A percentile compares a stretch with the other conserved stretches of the same genome.
These are phyloP conservation scores for Insectozyma bohioensis DNA, from an alignment of 1,139 yeast genomes.

Conservation along the genomic window DNA sequence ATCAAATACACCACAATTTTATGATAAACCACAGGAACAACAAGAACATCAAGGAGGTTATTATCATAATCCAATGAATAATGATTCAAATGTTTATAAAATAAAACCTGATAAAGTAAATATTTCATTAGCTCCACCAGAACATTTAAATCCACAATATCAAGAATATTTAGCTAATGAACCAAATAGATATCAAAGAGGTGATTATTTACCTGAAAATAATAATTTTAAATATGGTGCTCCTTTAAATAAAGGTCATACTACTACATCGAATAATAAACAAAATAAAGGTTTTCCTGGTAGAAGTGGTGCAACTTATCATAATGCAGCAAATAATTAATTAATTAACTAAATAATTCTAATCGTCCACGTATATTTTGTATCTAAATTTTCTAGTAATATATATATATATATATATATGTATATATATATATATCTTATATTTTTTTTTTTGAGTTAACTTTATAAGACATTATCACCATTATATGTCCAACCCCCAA, in stretches of 20 bases:
- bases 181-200: conserved; percentile 31
- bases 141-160: conserved; percentile 39
- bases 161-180: conserved; percentile 35
- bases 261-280: conserved; percentile 20
- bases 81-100: conserved; percentile 29
- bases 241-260: conserved; percentile 32
- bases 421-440: too few relatives aligned
- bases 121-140: conserved; percentile 36
- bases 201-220: conserved; percentile 27
- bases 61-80: conserved; percentile 20
- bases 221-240: conserved; percentile 33
- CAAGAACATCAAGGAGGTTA: conserved; percentile 8
- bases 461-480: conserved; percentile 61
- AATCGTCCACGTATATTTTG: too few relatives aligned
- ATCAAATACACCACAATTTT: conserved; percentile 9
- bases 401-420: conserved; percentile 3
- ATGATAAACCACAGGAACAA: conserved; percentile 8
- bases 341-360: too few relatives aligned
- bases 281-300: conserved; percentile 43
- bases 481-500: conserved; percentile 98
- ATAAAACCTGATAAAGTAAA: conserved; percentile 39
- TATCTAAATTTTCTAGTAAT: conserved; percentile 1
- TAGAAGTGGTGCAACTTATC: conserved; percentile 37
- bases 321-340: conserved; percentile 35
- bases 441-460: too few relatives aligned